These are phyloP conservation scores for Linnemannia elongata DNA, from an alignment of 192 early-diverging fungal species.

Conservation along the genomic window DNA sequence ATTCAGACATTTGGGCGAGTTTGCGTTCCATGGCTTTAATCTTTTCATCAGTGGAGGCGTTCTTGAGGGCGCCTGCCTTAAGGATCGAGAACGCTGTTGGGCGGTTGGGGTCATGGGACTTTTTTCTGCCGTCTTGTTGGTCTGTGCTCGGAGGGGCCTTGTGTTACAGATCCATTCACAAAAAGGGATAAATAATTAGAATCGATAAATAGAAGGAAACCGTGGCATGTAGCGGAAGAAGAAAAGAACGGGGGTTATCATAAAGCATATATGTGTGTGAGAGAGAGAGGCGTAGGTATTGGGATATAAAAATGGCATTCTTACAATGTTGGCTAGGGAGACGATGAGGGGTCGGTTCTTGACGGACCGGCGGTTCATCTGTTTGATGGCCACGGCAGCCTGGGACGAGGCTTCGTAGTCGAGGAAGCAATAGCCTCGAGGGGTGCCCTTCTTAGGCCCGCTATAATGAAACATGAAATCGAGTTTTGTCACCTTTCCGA, in stretches of 20 bases:
- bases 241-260: too few species aligned
- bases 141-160: conserved; percentile 61
- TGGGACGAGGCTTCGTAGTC: conserved; percentile 65
- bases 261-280: too few species aligned
- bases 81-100: conserved; percentile 61
- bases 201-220: too few species aligned
- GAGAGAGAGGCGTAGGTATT: too few species aligned
- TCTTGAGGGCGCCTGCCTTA: conserved; percentile 62
- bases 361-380: conserved; percentile 67
- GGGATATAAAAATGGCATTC: neutral
- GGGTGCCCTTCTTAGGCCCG: conserved; percentile 75
- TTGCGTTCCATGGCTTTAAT: conserved; percentile 79
- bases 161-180: conserved; percentile 8
- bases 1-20: conserved; percentile 60
- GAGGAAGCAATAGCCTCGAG: conserved; percentile 80
- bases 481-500: conserved; percentile 73
- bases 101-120: conserved; percentile 47
- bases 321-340: conserved; percentile 71
- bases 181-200: neutral
- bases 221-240: too few species aligned
- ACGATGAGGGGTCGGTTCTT: conserved; percentile 71
- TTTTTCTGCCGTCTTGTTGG: conserved; percentile 45
- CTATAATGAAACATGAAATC: conserved; percentile 76
- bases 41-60: conserved; percentile 72
- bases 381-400: conserved; percentile 67